Evolutionary conservation across 1,139 yeast genomes (phyloP).

Genomic region (Magnusiomyces sp.): DNA sequence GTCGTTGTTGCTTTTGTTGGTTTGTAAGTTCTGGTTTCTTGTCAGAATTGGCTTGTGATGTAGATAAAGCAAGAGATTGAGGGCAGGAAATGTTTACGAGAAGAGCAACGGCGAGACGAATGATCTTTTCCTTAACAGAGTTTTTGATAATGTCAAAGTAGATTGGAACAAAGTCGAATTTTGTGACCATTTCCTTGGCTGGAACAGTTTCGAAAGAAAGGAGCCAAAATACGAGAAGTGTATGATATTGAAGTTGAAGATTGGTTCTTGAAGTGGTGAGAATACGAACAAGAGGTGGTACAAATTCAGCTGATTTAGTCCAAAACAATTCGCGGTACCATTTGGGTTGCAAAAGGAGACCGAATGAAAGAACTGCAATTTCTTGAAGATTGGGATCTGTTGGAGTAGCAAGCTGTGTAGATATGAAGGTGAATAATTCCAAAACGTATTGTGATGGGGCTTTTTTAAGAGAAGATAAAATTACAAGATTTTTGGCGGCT

Average conservation of each 20-base stretch:
- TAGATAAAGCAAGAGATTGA: conserved; percentile 20
- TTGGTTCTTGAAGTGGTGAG: conserved; percentile 44
- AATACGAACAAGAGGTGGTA: conserved; percentile 47
- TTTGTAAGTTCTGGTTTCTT: too few relatives aligned
- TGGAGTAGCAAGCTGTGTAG: conserved; percentile 41
- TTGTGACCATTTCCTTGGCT: conserved; percentile 42
- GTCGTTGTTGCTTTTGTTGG: conserved; percentile 17
- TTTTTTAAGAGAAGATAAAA: conserved; percentile 21
- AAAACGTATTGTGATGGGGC: conserved; percentile 29
- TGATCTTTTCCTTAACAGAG: conserved; percentile 86
- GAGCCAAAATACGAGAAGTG: conserved; percentile 74
- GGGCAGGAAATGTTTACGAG: conserved; percentile 38
- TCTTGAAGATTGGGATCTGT: conserved; percentile 48
- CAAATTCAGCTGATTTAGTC: conserved; percentile 39
- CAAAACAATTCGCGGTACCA: conserved; percentile 53
- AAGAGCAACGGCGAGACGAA: conserved; percentile 69
- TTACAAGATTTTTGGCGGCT: conserved; percentile 30
- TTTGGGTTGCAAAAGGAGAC: conserved; percentile 52
- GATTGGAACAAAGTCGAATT: conserved; percentile 41
- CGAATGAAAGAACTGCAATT: conserved; percentile 59
- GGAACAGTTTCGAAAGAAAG: conserved; percentile 61
- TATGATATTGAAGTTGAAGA: conserved; percentile 77
- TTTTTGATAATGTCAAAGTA: conserved; percentile 61
- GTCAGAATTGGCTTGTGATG: too few relatives aligned
- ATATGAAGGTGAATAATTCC: conserved; percentile 37